Conservation (phyloP, 202 grass and related monocot species). For the Panicum hallii region DNA sequence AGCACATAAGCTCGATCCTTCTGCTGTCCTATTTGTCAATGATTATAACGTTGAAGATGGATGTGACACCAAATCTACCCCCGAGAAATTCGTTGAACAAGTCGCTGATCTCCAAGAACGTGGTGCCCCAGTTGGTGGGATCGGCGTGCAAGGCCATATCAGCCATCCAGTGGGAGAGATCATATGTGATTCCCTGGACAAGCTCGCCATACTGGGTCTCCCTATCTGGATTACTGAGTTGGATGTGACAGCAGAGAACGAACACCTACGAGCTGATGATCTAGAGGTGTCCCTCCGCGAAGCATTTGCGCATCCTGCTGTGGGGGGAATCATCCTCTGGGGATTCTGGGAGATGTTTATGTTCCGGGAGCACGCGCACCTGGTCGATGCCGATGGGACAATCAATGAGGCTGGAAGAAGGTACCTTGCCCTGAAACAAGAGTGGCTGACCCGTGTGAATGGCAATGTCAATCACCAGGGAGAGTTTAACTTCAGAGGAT, state of each 20-base stretch:
- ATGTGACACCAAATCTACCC: constrained; percentile 79
- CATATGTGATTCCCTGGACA: constrained; percentile 86
- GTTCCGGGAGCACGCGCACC: constrained; percentile 74
- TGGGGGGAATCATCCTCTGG: constrained; percentile 86
- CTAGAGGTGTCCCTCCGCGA: constrained; percentile 88
- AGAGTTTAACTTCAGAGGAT: constrained; percentile 86
- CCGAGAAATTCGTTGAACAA: constrained; percentile 78
- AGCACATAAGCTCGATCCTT: constrained; percentile 80
- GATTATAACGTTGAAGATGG: constrained; percentile 96
- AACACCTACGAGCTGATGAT: constrained; percentile 85
- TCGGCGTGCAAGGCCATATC: constrained; percentile 91
- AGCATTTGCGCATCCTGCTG: constrained; percentile 75
- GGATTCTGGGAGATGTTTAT: constrained; percentile 96
- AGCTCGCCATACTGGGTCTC: constrained; percentile 75
- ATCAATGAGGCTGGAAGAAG: constrained; percentile 90
- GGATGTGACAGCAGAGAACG: constrained; percentile 82
- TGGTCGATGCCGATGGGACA: constrained; percentile 74
- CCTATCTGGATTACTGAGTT: constrained; percentile 96
- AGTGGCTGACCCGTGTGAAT: constrained; percentile 69
- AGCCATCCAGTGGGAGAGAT: constrained; percentile 86
- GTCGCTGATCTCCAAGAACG: constrained; percentile 82
- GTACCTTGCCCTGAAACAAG: constrained; percentile 86
- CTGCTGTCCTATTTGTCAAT: constrained; percentile 90
- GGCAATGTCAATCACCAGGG: constrained; percentile 51
- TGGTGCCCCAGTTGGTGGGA: constrained; percentile 81